A percentile compares a stretch with the other conserved stretches of the same genome.
These are phyloP conservation scores for Vitis hybrid DNA, from an alignment of 177 flowering plant species.

Conservation along the genomic window DNA sequence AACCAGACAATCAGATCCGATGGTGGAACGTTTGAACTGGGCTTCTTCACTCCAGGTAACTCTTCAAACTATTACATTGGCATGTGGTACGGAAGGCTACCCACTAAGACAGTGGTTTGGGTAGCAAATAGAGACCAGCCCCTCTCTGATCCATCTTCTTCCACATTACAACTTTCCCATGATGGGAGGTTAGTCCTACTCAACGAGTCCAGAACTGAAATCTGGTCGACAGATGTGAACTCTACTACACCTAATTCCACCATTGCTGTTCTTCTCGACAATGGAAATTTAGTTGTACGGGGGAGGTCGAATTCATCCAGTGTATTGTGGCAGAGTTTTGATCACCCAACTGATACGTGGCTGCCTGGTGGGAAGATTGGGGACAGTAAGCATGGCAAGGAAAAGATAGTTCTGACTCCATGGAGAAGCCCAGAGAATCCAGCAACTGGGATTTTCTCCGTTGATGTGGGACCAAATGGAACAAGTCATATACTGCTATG, in stretches of 20 bases:
- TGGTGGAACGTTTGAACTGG: constrained; percentile 11
- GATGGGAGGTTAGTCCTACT: constrained; percentile 10
- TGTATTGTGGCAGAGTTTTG: constrained; percentile 17
- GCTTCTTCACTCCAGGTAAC: constrained; percentile 22
- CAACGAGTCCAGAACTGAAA: background rate
- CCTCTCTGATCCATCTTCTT: constrained; percentile 6
- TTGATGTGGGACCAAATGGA: constrained; percentile 6
- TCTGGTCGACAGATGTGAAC: constrained; percentile 4
- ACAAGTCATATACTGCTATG: constrained; percentile 7
- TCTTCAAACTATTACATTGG: constrained; percentile 17
- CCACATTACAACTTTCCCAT: constrained; percentile 5
- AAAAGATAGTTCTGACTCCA: background rate
- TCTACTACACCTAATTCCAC: background rate
- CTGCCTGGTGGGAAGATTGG: constrained; percentile 15
- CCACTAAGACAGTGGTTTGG: constrained; percentile 12
- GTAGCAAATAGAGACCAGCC: constrained; percentile 17
- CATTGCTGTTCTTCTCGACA: constrained; percentile 12
- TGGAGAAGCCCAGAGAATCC: constrained; percentile 13
- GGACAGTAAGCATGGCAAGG: constrained; percentile 6
- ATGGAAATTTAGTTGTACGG: constrained; percentile 12
- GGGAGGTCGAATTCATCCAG: constrained; percentile 1
- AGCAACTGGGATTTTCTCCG: constrained; percentile 7
- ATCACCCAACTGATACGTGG: constrained; percentile 13
- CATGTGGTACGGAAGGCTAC: constrained; percentile 13
- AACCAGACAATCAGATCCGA: constrained; percentile 12